Conservation (phyloP, 139 green algal species). For the Chlamydomonas sphaeroides region DNA sequence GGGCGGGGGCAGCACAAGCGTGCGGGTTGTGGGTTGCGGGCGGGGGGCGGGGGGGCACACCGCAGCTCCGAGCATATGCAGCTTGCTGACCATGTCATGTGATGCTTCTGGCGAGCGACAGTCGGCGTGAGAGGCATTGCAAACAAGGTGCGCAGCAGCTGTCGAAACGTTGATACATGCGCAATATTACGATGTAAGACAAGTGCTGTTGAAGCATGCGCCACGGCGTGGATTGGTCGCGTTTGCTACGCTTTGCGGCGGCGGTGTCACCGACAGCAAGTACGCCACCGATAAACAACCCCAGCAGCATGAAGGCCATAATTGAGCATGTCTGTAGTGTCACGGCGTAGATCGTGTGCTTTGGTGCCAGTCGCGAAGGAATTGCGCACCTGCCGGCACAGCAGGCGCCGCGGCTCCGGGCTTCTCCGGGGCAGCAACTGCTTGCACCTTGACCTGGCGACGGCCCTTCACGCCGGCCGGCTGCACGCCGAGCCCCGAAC, state of each 20-base stretch:
- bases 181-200: no score
- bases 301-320: background rate
- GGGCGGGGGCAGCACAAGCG: background rate
- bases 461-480: background rate
- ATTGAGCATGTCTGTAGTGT: background rate
- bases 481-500: no score
- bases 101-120: background rate
- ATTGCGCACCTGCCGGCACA: slow-evolving; percentile 21
- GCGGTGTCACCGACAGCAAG: background rate
- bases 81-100: background rate
- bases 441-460: background rate
- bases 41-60: background rate
- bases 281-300: no score
- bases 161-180: no score
- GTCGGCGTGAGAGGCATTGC: no score
- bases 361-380: background rate
- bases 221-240: no score
- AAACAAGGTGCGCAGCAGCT: no score
- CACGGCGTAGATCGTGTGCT: background rate
- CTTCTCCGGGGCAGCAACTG: slow-evolving; percentile 23
- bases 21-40: no score
- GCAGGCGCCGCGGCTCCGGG: background rate
- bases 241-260: no score
- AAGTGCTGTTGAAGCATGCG: no score
- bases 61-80: background rate